Base-by-base conservation (phyloP, 345 rosid species). In the Populus ilicifolia region DNA sequence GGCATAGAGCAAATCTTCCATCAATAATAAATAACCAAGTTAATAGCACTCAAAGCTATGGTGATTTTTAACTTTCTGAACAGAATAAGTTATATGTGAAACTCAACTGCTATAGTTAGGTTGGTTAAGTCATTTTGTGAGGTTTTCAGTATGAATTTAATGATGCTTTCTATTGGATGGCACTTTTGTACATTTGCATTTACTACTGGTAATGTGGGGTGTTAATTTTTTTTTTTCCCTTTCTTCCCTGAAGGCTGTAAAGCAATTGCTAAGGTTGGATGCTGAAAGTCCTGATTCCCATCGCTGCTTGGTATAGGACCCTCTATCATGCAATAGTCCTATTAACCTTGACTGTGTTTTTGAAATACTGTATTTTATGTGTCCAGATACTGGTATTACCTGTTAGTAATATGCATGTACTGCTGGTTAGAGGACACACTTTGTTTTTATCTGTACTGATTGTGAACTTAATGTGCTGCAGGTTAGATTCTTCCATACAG, bases 241-340 rank as follows among this genome's bases (percentile, higher is more conserved):
- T 46, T 69, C 18, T 71, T 67, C 5, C 62, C 20, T 84, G 73
- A 79, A 96, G 99, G 97, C 97, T 65, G 89, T 96, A 75, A 94
- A 94, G 86, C 92, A 96, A 72, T 82, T 94, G 86, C 86, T 92
- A 48, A 88, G 92, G 83, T 72, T 94, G 89, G 96, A 92, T 81
- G 89, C 92, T 46, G 98, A 95, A 83, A 86, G 88, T 80, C 97
- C 99, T 10, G 94, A 91, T 87, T 82, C 99, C 67, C 98, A 91
- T 86, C 82, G 93, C 73, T 90, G 97, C 81, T 83, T 95, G 99
- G 97, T 95, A 87, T 78, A 88, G 72, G 67, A 54, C 56, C 64
- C 7, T 79, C 41, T 65, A 9, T 56, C 38, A 56, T 69, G 74
- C 36, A 67, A 77, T 44, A 27, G 11, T 54, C 35, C 50, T 67